A percentile compares a stretch with the other conserved stretches of the same genome.
Conservation (phyloP, 164 flowering plant genomes). For the Hamamelis virginiana region DNA sequence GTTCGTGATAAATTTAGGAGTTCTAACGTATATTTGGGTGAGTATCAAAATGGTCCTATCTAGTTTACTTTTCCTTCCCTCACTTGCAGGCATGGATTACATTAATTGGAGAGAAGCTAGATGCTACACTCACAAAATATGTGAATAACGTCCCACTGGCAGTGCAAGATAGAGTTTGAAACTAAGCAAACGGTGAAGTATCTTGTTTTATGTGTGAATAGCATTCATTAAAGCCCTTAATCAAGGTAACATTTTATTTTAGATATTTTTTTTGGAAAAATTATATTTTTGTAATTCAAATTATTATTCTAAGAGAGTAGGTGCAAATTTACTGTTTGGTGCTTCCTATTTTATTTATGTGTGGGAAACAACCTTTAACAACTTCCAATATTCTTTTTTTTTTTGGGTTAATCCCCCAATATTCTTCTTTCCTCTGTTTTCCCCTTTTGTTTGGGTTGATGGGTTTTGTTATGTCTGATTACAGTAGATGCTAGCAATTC, state of each 20-base stretch:
- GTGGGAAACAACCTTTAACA: no score
- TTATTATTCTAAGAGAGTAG: no score
- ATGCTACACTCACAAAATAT: conserved; percentile 54
- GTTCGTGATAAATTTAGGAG: no score
- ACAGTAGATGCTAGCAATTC: no score
- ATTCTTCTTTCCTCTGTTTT: no score
- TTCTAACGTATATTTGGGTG: background rate
- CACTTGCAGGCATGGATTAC: conserved; percentile 76
- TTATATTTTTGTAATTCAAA: no score
- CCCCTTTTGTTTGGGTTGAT: no score
- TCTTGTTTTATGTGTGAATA: background rate
- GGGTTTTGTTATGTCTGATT: no score
- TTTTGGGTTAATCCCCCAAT: no score
- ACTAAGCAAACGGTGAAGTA: conserved; percentile 1
- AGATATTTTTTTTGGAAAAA: background rate
- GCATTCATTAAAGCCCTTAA: conserved; percentile 1
- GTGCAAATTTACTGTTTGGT: no score
- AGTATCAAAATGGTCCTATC: background rate
- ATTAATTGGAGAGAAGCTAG: conserved; percentile 71
- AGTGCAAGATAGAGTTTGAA: conserved; percentile 26
- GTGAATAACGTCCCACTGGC: conserved; percentile 14
- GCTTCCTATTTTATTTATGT: no score
- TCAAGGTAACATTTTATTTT: conserved; percentile 17
- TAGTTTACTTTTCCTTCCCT: background rate
- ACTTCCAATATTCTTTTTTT: no score